These are phyloP conservation scores for Magnusiomyces fungicola DNA, from an alignment of 1,139 yeast genomes.

Conservation along the genomic window DNA sequence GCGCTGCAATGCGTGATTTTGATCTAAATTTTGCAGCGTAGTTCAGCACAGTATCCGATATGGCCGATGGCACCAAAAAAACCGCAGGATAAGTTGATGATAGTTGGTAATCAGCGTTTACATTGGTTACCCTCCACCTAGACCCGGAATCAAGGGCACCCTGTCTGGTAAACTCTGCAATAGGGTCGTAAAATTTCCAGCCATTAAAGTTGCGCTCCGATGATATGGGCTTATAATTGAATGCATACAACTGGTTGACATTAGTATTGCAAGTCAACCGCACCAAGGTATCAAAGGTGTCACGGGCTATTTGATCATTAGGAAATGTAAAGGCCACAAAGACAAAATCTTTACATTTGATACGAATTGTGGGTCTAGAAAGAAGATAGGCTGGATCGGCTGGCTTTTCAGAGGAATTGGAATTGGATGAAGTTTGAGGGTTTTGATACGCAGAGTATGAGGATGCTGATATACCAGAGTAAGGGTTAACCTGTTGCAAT, in stretches of 20 bases:
- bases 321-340: slow-evolving; percentile 69
- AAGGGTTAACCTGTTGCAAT: background rate
- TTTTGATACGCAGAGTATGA: background rate
- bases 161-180: slow-evolving; percentile 56
- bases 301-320: slow-evolving; percentile 52
- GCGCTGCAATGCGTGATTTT: slow-evolving; percentile 73
- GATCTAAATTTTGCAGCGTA: slow-evolving; percentile 86
- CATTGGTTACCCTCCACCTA: slow-evolving; percentile 62
- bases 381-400: slow-evolving; percentile 8
- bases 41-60: slow-evolving; percentile 73
- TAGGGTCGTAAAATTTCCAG: slow-evolving; percentile 64
- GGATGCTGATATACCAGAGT: background rate
- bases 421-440: background rate
- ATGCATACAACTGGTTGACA: slow-evolving; percentile 61
- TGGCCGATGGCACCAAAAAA: slow-evolving; percentile 61
- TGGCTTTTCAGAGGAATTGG: background rate
- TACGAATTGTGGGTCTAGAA: slow-evolving; percentile 37
- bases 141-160: slow-evolving; percentile 26
- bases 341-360: slow-evolving; percentile 84
- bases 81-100: slow-evolving; percentile 70
- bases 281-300: slow-evolving; percentile 66
- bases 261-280: slow-evolving; percentile 52
- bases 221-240: slow-evolving; percentile 52
- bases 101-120: slow-evolving; percentile 58
- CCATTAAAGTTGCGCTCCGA: slow-evolving; percentile 51